Evolutionary conservation across 257 asterid genomes (phyloP), one percentile per base, ranked within the genome.

Genomic region (Coffea eugenioides): DNA sequence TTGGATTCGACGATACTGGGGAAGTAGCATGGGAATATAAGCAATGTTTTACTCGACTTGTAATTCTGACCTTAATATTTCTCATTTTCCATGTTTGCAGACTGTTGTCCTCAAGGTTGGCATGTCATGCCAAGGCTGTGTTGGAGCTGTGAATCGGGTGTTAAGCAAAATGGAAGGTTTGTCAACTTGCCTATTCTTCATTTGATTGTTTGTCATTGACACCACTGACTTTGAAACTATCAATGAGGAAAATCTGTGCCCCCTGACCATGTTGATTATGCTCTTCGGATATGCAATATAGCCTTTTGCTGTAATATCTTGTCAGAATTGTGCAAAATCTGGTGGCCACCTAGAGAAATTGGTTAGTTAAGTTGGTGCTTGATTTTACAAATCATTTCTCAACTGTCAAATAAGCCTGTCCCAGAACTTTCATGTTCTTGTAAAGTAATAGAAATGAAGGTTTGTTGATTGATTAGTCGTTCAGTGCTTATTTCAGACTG

Each of bases 111-210:
- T 94, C 84, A 94, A 91, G 85, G 98, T 94, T 85, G 94, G 85
- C 75, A 94, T 94, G 98, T 88, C 98, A 68, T 94, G 98, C 88
- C 90, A 88, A 88, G 98, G 98, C 48, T 94, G 98, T 66, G 92
- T 87, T 43, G 98, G 98, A 75, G 98, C 98, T 2, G 97, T 94
- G 79, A 89, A 89, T 81, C 87, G 98, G 86, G 97, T 92, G 85
- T 90, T 94, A 31, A 93, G 94, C 45, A 94, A 92, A 87, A 89
- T 92, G 86, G 92, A 92, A 88, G 98, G 98, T 94, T 83, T 25
- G 92, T 84, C 6, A 27, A 64, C 66, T 69, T 78, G 25, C 65
- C 39, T 31, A 31, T 31, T 20, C 57, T 27, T 31, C 34, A 31
- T 23, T 54, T 12, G 46, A 25, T 64, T 71, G 71, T 15, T 79